These are phyloP conservation scores for Apostasia ramifera DNA, from an alignment of 106 monocot species.

Conservation along the genomic window DNA sequence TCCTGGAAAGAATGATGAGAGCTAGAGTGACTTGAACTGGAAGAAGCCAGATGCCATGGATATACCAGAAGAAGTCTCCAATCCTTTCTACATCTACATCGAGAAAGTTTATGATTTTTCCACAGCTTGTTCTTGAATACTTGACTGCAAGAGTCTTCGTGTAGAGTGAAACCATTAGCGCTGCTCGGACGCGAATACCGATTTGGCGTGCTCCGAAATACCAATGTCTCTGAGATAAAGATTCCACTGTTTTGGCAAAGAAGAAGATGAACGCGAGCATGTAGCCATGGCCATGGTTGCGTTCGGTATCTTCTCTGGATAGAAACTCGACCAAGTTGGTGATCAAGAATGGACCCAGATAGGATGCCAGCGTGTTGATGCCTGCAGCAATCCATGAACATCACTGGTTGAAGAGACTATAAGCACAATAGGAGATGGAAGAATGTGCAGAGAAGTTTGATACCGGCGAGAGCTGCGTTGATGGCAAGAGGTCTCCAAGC, in stretches of 20 bases:
- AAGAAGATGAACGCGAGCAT: constrained; percentile 65
- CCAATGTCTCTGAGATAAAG: constrained; percentile 82
- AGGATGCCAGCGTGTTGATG: constrained; percentile 65
- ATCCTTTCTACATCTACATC: constrained; percentile 74
- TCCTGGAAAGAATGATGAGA: constrained; percentile 49
- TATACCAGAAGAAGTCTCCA: constrained; percentile 75
- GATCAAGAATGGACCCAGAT: constrained; percentile 68
- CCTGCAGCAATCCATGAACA: constrained; percentile 26
- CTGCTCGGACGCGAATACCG: constrained; percentile 59
- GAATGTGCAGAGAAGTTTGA: background rate
- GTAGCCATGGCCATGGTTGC: constrained; percentile 30
- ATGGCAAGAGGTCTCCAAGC: constrained; percentile 48
- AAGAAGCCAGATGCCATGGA: constrained; percentile 78
- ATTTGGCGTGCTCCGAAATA: constrained; percentile 79
- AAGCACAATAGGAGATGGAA: background rate
- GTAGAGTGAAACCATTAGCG: constrained; percentile 61
- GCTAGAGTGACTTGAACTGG: constrained; percentile 75
- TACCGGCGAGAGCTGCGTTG: constrained; percentile 70
- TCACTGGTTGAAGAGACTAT: background rate
- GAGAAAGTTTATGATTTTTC: constrained; percentile 59
- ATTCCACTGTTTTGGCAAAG: constrained; percentile 59
- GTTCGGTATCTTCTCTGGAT: constrained; percentile 15
- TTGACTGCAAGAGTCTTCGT: constrained; percentile 44
- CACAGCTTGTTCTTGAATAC: constrained; percentile 28
- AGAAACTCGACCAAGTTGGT: constrained; percentile 69